A percentile compares a stretch with the other conserved stretches of the same genome.
These are phyloP conservation scores for Eudorina sp. DNA, from an alignment of 139 green algal species.

Conservation along the genomic window DNA sequence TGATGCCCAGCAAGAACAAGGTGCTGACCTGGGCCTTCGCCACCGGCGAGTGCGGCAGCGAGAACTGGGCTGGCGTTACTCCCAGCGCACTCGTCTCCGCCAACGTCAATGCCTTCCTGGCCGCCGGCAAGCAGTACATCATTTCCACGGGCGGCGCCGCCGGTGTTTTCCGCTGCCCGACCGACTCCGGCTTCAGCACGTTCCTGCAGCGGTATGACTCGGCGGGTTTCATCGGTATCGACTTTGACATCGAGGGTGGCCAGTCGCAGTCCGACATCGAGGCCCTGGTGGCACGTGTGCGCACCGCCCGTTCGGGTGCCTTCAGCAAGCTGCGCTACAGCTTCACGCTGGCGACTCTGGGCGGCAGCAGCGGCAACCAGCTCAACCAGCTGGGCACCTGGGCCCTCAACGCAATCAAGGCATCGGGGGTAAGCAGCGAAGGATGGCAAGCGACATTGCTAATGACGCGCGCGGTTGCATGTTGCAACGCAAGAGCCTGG, in stretches of 20 bases:
- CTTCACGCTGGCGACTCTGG: not conserved
- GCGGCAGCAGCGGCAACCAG: not conserved
- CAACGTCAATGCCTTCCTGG: not conserved
- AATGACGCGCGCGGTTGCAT: no score
- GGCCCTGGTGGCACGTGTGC: not conserved
- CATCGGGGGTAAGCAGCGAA: no score
- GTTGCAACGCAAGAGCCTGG: no score
- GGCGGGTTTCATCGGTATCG: not conserved
- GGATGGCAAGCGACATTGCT: no score
- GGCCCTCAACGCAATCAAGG: constrained; percentile 28
- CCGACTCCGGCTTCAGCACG: no score
- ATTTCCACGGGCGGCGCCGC: not conserved
- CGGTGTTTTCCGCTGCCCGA: not conserved
- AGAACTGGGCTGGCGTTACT: not conserved
- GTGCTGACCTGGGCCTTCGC: not conserved
- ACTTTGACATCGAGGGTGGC: not conserved
- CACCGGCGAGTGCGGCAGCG: not conserved
- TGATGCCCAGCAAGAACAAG: not conserved
- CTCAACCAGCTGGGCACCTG: not conserved
- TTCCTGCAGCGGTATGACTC: not conserved
- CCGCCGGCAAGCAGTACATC: not conserved
- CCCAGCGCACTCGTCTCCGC: not conserved
- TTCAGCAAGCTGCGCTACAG: not conserved
- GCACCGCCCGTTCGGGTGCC: no score
- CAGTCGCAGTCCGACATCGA: not conserved